These are phyloP conservation scores for Hippophae tibetana DNA, from an alignment of 306 rosid species.

Conservation along the genomic window DNA sequence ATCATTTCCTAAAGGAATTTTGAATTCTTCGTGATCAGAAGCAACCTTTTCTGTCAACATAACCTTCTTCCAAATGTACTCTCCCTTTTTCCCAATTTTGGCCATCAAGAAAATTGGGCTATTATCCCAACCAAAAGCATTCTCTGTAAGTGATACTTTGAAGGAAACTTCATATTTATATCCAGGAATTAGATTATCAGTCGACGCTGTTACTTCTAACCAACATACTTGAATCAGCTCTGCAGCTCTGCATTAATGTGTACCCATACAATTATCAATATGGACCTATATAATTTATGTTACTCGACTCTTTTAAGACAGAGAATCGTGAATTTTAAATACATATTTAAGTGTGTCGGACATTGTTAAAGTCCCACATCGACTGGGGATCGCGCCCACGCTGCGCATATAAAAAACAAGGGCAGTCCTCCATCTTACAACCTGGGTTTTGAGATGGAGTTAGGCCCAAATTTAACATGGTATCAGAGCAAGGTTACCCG, in stretches of 20 bases:
- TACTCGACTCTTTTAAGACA: no score
- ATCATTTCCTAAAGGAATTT: background rate
- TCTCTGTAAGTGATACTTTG: constrained; percentile 5
- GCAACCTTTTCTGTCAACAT: background rate
- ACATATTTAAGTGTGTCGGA: no score
- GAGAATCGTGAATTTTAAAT: no score
- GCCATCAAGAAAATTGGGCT: constrained; percentile 59
- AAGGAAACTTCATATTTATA: constrained; percentile 21
- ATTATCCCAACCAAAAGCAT: constrained; percentile 59
- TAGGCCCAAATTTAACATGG: no score
- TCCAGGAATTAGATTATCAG: accelerated
- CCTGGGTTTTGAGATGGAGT: no score
- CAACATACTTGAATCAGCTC: constrained; percentile 67
- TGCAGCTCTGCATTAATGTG: background rate
- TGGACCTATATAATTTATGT: background rate
- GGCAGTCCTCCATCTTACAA: no score
- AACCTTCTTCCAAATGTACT: background rate
- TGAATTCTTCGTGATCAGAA: background rate
- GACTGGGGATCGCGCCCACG: no score
- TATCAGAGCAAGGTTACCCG: no score
- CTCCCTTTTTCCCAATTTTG: constrained; percentile 45
- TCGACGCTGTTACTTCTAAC: constrained; percentile 52
- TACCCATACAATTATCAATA: background rate
- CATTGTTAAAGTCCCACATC: no score
- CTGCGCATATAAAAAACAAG: no score